These are phyloP conservation scores for Akanthomyces dipterigenus DNA, from an alignment of 2,329 filamentous ascomycete species.

Conservation along the genomic window DNA sequence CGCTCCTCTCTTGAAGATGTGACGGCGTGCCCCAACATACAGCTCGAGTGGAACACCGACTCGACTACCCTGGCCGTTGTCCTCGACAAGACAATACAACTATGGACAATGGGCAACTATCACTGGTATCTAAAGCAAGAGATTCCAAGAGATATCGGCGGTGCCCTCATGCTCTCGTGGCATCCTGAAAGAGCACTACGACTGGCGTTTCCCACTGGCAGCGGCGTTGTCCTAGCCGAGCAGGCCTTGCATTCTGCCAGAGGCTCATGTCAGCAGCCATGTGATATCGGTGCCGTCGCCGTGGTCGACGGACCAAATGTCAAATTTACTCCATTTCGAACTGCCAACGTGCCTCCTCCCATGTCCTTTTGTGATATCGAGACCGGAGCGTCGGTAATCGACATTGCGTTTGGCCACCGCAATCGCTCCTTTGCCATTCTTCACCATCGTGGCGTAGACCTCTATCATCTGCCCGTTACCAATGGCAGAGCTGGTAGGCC, in stretches of 20 bases:
- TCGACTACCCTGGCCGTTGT: conserved; percentile 85
- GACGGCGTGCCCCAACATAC: conserved; percentile 50
- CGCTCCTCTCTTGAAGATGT: conserved; percentile 55
- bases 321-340: conserved; percentile 78
- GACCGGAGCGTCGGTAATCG: conserved; percentile 56
- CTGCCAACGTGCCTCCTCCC: conserved; percentile 82
- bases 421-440: conserved; percentile 65
- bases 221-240: conserved; percentile 52
- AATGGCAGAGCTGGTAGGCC: conserved; percentile 44
- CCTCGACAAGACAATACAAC: conserved; percentile 67
- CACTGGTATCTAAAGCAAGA: conserved; percentile 98
- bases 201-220: conserved; percentile 49
- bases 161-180: conserved; percentile 52
- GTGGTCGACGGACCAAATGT: conserved; percentile 76
- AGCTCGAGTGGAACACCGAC: conserved; percentile 81
- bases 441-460: conserved; percentile 56
- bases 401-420: conserved; percentile 65
- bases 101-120: conserved; percentile 97
- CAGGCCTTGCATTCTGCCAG: conserved; percentile 61
- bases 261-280: conserved; percentile 61
- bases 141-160: conserved; percentile 39
- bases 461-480: conserved; percentile 64
- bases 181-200: conserved; percentile 78
- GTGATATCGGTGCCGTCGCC: conserved; percentile 72
- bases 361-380: conserved; percentile 77